Conservation (phyloP, 2,329 filamentous ascomycete species). For the Reticulascus tulasneorum region DNA sequence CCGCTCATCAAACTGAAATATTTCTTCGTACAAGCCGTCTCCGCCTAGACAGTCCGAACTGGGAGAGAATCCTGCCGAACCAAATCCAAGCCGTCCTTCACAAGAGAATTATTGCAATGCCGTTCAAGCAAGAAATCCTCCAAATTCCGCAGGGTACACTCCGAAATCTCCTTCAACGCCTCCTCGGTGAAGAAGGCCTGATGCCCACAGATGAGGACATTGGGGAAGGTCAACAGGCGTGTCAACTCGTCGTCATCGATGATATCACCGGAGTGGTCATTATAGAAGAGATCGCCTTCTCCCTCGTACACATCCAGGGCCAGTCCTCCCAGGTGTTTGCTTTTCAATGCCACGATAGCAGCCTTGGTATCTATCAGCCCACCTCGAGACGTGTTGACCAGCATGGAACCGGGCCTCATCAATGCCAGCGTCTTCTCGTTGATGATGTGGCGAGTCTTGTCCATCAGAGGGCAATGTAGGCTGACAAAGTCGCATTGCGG, state of each 20-base stretch:
- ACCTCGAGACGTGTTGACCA: slow-evolving; percentile 67
- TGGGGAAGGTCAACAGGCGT: slow-evolving; percentile 64
- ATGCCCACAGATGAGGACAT: slow-evolving; percentile 63
- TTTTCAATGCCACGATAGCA: slow-evolving; percentile 59
- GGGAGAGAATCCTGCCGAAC: slow-evolving; percentile 22
- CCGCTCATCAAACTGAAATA: neutral
- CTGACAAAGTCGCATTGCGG: slow-evolving; percentile 56
- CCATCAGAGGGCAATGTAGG: slow-evolving; percentile 62
- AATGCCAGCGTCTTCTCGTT: slow-evolving; percentile 45
- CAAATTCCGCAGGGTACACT: slow-evolving; percentile 55
- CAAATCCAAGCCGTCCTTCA: slow-evolving; percentile 16
- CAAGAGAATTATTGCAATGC: slow-evolving; percentile 34
- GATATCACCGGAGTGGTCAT: slow-evolving; percentile 60
- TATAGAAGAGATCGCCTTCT: slow-evolving; percentile 61
- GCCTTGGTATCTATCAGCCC: slow-evolving; percentile 58
- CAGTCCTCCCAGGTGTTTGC: slow-evolving; percentile 54
- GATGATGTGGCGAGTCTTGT: slow-evolving; percentile 57
- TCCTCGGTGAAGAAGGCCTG: slow-evolving; percentile 68
- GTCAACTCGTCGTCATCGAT: slow-evolving; percentile 64
- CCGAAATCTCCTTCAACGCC: slow-evolving; percentile 60
- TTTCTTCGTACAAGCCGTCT: neutral
- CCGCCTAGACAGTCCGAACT: slow-evolving; percentile 25
- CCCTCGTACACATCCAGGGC: slow-evolving; percentile 67
- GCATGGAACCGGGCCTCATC: slow-evolving; percentile 57
- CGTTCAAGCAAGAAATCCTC: slow-evolving; percentile 34